phyloP scores from a whole-genome alignment of 2,329 filamentous ascomycete genomes.

The Hypoxylon sp. region DNA sequence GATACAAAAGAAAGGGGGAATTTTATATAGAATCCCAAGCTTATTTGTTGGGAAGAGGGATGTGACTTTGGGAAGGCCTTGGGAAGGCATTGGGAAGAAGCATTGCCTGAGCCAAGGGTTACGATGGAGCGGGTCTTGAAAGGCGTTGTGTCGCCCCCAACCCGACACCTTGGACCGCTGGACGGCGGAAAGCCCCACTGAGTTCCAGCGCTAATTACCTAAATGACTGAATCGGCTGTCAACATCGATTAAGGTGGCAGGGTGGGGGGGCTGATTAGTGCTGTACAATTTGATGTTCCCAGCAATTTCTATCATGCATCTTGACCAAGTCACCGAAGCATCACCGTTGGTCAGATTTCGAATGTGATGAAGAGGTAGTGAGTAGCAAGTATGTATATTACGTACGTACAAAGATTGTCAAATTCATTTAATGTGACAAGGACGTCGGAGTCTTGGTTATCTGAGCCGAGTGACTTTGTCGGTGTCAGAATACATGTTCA shows the following conservation, averaged over 20 bases:
- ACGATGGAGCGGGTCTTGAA: neutral
- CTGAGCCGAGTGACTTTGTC: neutral
- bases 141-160: slow-evolving; percentile 24
- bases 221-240: slow-evolving; percentile 5
- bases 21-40: slow-evolving; percentile 6
- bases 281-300: neutral
- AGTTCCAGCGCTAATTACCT: slow-evolving; percentile 16
- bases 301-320: neutral
- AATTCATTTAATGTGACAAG: neutral
- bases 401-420: neutral
- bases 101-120: slow-evolving; percentile 8
- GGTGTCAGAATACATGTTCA: neutral
- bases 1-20: slow-evolving; percentile 2
- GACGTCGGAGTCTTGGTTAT: neutral
- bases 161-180: slow-evolving; percentile 29
- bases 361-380: neutral
- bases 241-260: slow-evolving; percentile 3
- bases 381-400: neutral
- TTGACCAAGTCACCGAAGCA: slow-evolving; percentile 2
- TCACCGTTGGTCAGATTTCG: neutral
- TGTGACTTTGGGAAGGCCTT: slow-evolving; percentile 7
- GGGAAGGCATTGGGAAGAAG: slow-evolving; percentile 7
- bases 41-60: slow-evolving; percentile 30
- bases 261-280: neutral
- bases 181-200: slow-evolving; percentile 28